phyloP scores from a whole-genome alignment of 768 basidiomycete species.

The Hypsizygus marmoreus region DNA sequence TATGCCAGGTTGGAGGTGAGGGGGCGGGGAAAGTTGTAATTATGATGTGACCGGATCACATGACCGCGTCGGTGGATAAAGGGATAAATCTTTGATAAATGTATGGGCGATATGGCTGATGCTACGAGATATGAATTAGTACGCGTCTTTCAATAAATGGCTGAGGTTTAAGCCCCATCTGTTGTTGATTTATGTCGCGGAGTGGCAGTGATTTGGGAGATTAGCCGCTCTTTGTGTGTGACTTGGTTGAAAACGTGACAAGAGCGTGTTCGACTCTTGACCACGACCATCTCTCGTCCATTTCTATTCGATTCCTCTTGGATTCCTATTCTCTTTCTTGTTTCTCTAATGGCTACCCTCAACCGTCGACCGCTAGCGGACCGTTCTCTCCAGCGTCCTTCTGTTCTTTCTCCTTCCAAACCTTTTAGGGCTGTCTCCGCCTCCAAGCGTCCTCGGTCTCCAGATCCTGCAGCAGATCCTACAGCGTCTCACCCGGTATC shows the following conservation, averaged over 20 bases:
- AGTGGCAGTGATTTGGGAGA: too few relatives aligned
- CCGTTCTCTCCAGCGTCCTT: slow-evolving; percentile 37
- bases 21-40: too few relatives aligned
- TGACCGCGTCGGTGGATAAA: slow-evolving; percentile 10
- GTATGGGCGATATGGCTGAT: too few relatives aligned
- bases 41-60: slow-evolving; percentile 12
- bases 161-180: too few relatives aligned
- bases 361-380: slow-evolving; percentile 51
- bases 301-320: background rate
- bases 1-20: background rate
- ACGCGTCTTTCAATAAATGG: too few relatives aligned
- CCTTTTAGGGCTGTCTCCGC: slow-evolving; percentile 31
- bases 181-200: too few relatives aligned
- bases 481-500: slow-evolving; percentile 14
- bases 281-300: background rate
- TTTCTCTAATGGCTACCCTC: slow-evolving; percentile 44
- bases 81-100: too few relatives aligned
- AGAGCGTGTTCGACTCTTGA: slow-evolving; percentile 3
- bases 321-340: slow-evolving; percentile 22
- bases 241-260: slow-evolving; percentile 19
- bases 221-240: slow-evolving; percentile 9
- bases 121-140: too few relatives aligned
- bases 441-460: slow-evolving; percentile 52
- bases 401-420: slow-evolving; percentile 34
- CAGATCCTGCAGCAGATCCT: slow-evolving; percentile 42